Base-by-base conservation (phyloP, 371 early-diverging fungal genomes). In the Nosema muscidifuracis region DNA sequence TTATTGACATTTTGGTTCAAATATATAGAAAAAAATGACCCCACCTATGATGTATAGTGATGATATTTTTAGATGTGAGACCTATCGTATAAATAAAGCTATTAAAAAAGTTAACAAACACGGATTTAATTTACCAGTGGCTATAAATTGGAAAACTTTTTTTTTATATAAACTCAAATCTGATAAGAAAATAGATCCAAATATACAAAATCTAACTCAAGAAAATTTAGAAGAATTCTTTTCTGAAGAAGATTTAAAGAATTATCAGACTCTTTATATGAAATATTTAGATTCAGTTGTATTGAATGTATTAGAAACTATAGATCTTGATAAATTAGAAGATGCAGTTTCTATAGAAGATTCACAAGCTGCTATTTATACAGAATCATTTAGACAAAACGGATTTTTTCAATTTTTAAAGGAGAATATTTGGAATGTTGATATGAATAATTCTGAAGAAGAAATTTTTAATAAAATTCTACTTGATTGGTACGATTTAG, bases 401-500 rank as follows among this genome's bases (percentile, higher is more conserved):
- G 43, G 43, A 26, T 62, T 62, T 62, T 7, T 43, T 1, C 1
- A 31, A 26, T 62, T 26, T 42, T n/a, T 62, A 33, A 62, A 62
- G 10, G 2, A 42, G 4, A 12, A 7, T 6, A 42, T 62, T 24
- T 62, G 10, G 16, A 24, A 62, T 2, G 22, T 62, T 4, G 62
- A 62, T 42, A 2, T 62, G 13, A 40, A 16, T 40, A n/a, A 42
- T 13, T 1, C 9, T 26, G 16, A 2, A 10, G 42, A 62, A 1
- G 24, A 34, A 2, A 34, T 62, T 20, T 12, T 62, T 36, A 31
- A 42, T 42, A 42, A 33, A 4, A 42, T 40, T 6, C 1, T 62
- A 10, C 24, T 62, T 24, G 42, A 62, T 42, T 62, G 62, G 62
- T 24, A 62, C 42, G 62, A 62, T 42, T n/a, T 62, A 13, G 9